Evolutionary conservation across 495 filamentous ascomycete species (phyloP).

Genomic region (Penicillium antarcticum): DNA sequence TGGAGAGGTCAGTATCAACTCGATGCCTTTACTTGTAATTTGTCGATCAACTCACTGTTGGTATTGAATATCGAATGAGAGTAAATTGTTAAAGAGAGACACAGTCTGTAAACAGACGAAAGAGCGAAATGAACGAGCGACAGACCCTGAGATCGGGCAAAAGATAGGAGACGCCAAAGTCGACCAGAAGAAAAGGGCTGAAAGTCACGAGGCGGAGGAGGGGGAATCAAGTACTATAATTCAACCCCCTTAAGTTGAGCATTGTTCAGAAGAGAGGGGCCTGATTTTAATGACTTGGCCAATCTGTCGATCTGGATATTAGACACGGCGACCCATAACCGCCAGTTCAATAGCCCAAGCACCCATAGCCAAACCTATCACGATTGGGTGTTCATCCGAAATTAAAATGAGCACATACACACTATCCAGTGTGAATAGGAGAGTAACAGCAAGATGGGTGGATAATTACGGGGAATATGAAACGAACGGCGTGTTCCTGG

Average conservation of each 20-base stretch:
- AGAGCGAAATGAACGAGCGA: conserved; percentile 10
- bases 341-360: not conserved
- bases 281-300: conserved; percentile 10
- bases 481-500: conserved; percentile 12
- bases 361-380: not conserved
- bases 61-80: too few relatives aligned
- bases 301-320: conserved; percentile 20
- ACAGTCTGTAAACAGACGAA: not conserved
- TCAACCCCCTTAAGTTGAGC: conserved; percentile 2
- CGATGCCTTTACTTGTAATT: too few relatives aligned
- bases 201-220: conserved; percentile 8
- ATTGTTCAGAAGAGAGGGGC: conserved; percentile 4
- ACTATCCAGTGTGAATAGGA: too few relatives aligned
- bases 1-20: too few relatives aligned
- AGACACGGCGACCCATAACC: not conserved
- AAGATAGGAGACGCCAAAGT: not conserved
- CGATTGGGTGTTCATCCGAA: conserved; percentile 11
- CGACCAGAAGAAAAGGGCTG: not conserved
- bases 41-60: too few relatives aligned
- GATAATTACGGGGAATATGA: not conserved
- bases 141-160: conserved; percentile 18
- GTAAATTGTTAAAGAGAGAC: not conserved
- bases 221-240: conserved; percentile 20
- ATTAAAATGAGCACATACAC: not conserved
- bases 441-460: too few relatives aligned